Evolutionary conservation across 2,329 filamentous ascomycete genomes (phyloP), one percentile per base, ranked within the genome.

Genomic region (Penicillium sp.): DNA sequence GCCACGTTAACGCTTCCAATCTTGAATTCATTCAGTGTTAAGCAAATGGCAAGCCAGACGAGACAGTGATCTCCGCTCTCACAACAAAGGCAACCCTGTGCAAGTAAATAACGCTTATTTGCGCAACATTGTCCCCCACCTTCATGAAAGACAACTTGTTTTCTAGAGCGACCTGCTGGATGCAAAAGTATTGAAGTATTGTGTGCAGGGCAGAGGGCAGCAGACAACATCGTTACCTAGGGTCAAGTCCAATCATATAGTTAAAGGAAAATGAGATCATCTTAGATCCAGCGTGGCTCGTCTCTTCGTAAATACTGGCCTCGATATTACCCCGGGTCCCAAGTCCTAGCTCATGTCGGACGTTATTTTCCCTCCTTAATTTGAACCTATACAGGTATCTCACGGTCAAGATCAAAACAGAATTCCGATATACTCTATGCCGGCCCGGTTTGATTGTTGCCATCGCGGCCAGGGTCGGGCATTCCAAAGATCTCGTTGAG

Each of bases 231-330:
- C 28, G 9, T 14, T 14, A 22, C 19, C 19, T 22, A 28, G 18
- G 18, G n/a, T 16, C 12, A 29, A 35, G 16, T 14, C 25, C 28
- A 44, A 27, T 13, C 16, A 34, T 28, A 16, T n/a, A n/a, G n/a
- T n/a, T n/a, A 29, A 38, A 12, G 30, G 16, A n/a, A 33, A 22
- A 11, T 39, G 12, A 14, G 34, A 38, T 46, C 9, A 27, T 28
- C 34, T 34, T 25, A 30, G 3, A 27, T 13, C 22, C 30, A 18
- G 10, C 25, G 27, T 46, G 10, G 22, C 37, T 41, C 42, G 14
- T 50, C 3, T 27, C 29, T 46, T 40, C 36, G 16, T 18, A 29
- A 16, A 45, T 45, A 49, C 12, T 34, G 34, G 35, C n/a, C 41
- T n/a, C 16, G 35, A 36, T 46, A 14, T 40, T 18, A 40, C 25